Percentiles rank a stretch among this genome's conserved stretches.
Conservation (phyloP, 441 rosid genomes). For the Breynia disticha region DNA sequence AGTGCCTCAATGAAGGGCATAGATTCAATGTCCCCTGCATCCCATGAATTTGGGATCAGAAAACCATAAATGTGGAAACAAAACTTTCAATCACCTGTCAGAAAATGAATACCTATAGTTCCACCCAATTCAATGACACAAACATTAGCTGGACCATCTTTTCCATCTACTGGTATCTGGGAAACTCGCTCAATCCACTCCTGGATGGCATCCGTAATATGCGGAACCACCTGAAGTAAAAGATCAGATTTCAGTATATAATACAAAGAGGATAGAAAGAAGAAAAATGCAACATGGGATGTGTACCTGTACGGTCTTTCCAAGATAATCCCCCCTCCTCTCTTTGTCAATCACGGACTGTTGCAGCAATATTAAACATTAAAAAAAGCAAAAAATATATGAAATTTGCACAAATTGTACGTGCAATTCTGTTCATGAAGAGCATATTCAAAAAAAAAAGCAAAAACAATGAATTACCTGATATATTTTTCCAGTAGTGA, state of each 20-base stretch:
- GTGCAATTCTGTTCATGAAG: too few relatives aligned
- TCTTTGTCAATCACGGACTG: conserved; percentile 82
- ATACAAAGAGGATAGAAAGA: background rate
- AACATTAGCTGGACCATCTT: conserved; percentile 66
- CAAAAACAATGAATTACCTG: conserved; percentile 34
- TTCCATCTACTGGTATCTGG: conserved; percentile 62
- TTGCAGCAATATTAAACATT: background rate
- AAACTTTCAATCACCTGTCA: background rate
- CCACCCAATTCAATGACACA: conserved; percentile 94
- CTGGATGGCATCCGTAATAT: conserved; percentile 78
- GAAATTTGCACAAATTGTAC: too few relatives aligned
- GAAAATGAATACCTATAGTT: conserved; percentile 50
- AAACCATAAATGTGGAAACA: background rate
- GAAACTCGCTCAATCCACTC: conserved; percentile 83
- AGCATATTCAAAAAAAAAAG: background rate
- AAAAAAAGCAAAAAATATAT: background rate
- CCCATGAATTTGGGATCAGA: background rate
- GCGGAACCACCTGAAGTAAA: conserved; percentile 58
- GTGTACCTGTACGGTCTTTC: conserved; percentile 86
- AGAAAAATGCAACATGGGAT: conserved; percentile 5
- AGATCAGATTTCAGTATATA: background rate
- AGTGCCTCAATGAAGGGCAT: conserved; percentile 94
- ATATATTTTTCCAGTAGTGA: conserved; percentile 87
- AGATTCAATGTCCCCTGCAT: conserved; percentile 80
- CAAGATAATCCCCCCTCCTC: conserved; percentile 91